Percentiles rank a stretch among this genome's conserved stretches.
These are phyloP conservation scores for Calonectria ilicicola DNA, from an alignment of 2,329 filamentous ascomycete genomes.

Conservation along the genomic window DNA sequence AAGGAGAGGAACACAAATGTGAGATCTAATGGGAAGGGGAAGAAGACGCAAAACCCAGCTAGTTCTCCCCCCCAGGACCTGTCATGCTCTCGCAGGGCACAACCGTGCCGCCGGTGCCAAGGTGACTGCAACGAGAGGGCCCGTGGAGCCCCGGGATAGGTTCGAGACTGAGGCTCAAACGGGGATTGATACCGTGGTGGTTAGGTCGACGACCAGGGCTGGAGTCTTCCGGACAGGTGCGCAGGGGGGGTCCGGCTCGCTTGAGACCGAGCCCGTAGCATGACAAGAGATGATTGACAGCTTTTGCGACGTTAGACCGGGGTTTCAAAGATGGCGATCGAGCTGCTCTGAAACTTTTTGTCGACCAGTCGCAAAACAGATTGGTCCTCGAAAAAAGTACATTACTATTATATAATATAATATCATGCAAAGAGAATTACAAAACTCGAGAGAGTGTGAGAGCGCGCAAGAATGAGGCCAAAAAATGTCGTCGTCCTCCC, in stretches of 20 bases:
- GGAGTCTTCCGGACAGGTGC: not conserved
- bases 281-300: not conserved
- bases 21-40: conserved; percentile 11
- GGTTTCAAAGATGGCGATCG: not conserved
- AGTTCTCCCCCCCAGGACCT: not conserved
- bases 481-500: too few species aligned
- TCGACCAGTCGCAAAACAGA: not conserved
- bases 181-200: conserved; percentile 37
- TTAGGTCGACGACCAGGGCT: conserved; percentile 31
- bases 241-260: conserved; percentile 13
- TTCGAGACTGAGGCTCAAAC: conserved; percentile 41
- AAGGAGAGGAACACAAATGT: conserved; percentile 6
- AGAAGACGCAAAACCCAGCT: conserved; percentile 2
- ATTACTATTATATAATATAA: not conserved
- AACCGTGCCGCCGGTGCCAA: conserved; percentile 13
- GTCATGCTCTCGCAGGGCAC: not conserved
- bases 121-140: conserved; percentile 18
- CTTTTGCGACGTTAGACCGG: not conserved
- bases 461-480: too few species aligned
- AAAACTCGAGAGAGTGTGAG: too few species aligned
- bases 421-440: not conserved
- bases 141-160: conserved; percentile 17
- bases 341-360: not conserved
- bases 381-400: not conserved
- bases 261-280: conserved; percentile 28